Conservation (phyloP, 1,284 basidiomycete genomes). For the Boletus calvinii region DNA sequence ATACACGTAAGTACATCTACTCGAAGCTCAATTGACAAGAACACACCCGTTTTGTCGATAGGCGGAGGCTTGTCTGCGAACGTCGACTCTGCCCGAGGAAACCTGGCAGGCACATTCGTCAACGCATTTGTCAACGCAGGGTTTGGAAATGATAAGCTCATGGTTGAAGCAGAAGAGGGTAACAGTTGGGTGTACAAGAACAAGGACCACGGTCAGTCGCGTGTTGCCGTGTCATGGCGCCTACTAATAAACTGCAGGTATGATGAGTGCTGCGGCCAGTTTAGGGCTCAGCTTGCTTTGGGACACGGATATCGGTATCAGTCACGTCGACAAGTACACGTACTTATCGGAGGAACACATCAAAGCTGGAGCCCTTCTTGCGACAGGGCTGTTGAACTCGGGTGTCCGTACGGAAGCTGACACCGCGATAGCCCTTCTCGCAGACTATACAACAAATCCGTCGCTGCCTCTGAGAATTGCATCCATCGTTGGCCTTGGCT, state of each 20-base stretch:
- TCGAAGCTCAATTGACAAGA: background rate
- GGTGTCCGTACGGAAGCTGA: slow-evolving; percentile 93
- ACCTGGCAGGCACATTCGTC: slow-evolving; percentile 96
- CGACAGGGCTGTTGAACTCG: slow-evolving; percentile 91
- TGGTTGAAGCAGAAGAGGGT: slow-evolving; percentile 95
- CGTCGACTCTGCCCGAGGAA: slow-evolving; percentile 92
- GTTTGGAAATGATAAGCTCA: slow-evolving; percentile 98
- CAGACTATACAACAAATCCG: slow-evolving; percentile 90
- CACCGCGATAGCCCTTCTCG: slow-evolving; percentile 87
- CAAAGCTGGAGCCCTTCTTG: slow-evolving; percentile 95
- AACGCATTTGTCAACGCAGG: slow-evolving; percentile 99
- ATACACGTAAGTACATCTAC: slow-evolving; percentile 57
- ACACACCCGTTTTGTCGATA: slow-evolving; percentile 27
- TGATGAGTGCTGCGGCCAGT: slow-evolving; percentile 96
- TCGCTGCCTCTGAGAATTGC: slow-evolving; percentile 82
- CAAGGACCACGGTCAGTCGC: slow-evolving; percentile 84
- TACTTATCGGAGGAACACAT: slow-evolving; percentile 97
- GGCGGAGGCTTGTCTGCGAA: slow-evolving; percentile 64
- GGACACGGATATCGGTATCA: slow-evolving; percentile 95
- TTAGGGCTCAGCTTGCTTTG: slow-evolving; percentile 92
- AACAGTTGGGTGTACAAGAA: slow-evolving; percentile 99
- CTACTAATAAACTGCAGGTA: slow-evolving; percentile 51
- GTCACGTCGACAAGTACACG: slow-evolving; percentile 97
- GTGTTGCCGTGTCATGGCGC: slow-evolving; percentile 1
- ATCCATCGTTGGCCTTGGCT: slow-evolving; percentile 88